Evolutionary conservation across 805 yeast genomes (phyloP), one percentile per base, ranked within the genome.

Genomic region (Blastobotrys americana): DNA sequence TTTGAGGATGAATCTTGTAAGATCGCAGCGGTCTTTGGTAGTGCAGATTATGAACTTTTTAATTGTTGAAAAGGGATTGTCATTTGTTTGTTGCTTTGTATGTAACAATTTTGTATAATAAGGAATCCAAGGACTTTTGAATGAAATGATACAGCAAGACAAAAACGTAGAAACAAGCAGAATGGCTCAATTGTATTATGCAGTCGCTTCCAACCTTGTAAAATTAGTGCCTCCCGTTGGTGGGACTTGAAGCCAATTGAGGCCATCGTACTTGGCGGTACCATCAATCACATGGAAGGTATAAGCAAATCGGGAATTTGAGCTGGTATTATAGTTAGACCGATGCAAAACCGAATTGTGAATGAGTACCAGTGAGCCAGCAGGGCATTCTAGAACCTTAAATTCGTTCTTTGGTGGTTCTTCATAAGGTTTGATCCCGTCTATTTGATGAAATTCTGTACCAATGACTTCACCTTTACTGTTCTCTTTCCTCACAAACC

Each of bases 281-380:
- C 90, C 90, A 42, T 84, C 93, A 45, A 84, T 81, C 37, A 81
- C 72, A 57, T 84, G 94, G 63, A 84, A 84, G 0, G 93, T 82
- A 61, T 83, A 84, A 0, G 88, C 93, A 56, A 70, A 82, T 50
- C 94, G 69, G 6, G 86, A 78, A 45, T 67, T 69, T 3, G 52
- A 52, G 9, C 84, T 76, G 1, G 55, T 41, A 57, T 84, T 84
- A 43, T 67, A 66, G 52, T 77, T 84, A 3, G 87, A 80, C 60
- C 81, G 79, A 58, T 84, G 94, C 18, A 84, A 59, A 2, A 84
- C 84, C 0, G 79, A 69, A 52, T 83, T 82, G 58, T 84, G 80
- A 37, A 84, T 84, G 51, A 84, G 65, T 1, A 84, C 77, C 53
- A 84, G 64, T 1, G 84, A 72, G 0, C 93, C 93, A 2, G 84